These are phyloP conservation scores for Backusella luteola DNA, from an alignment of 192 early-diverging fungal genomes.

Conservation along the genomic window DNA sequence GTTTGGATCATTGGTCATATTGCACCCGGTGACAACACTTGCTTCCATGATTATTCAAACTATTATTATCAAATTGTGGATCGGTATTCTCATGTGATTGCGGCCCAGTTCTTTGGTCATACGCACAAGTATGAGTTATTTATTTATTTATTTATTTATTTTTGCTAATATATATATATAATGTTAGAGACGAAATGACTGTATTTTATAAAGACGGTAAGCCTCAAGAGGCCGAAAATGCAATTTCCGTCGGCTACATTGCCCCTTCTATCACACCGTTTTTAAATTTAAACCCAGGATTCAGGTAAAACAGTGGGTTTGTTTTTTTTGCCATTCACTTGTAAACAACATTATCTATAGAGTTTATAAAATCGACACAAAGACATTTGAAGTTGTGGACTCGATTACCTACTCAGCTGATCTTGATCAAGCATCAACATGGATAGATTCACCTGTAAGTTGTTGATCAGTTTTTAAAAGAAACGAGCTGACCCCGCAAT, in stretches of 20 bases:
- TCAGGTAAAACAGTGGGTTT: conserved; percentile 33
- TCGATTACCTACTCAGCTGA: conserved; percentile 53
- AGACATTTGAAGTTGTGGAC: conserved; percentile 54
- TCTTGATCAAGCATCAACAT: conserved; percentile 39
- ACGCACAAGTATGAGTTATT: conserved; percentile 38
- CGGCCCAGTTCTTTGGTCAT: conserved; percentile 58
- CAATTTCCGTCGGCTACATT: conserved; percentile 47
- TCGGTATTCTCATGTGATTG: conserved; percentile 54
- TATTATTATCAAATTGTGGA: conserved; percentile 55
- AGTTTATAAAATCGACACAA: conserved; percentile 53
- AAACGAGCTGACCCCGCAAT: background rate
- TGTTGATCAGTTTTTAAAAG: background rate
- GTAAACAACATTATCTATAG: conserved; percentile 10
- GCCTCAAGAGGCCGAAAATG: conserved; percentile 33
- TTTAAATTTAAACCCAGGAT: conserved; percentile 51
- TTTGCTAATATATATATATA: background rate
- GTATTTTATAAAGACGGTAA: conserved; percentile 45
- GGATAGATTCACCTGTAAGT: conserved; percentile 37
- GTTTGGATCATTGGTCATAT: conserved; percentile 63
- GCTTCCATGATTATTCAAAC: conserved; percentile 50
- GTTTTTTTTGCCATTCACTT: too few species aligned
- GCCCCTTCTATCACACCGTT: conserved; percentile 55
- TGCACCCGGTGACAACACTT: conserved; percentile 44
- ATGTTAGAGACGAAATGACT: conserved; percentile 45
- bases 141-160: background rate